A percentile compares a stretch with the other conserved stretches of the same genome.
phyloP scores from a whole-genome alignment of 805 yeast species.

The Metschnikowia baotianmanensis region DNA sequence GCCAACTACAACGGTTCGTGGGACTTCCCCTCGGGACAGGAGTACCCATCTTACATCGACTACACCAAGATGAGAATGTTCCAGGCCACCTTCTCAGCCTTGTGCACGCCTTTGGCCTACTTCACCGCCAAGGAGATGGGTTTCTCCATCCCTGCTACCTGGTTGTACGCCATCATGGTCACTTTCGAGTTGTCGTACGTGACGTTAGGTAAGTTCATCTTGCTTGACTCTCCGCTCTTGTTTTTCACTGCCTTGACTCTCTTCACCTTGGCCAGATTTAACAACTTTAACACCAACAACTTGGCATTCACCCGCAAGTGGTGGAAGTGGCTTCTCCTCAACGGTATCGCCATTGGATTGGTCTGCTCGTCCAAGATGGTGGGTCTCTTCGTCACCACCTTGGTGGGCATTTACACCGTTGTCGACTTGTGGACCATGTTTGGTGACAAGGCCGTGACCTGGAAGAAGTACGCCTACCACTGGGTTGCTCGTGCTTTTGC shows the following conservation, averaged over 20 bases:
- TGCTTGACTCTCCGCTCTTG: constrained; percentile 86
- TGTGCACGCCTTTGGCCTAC: constrained; percentile 85
- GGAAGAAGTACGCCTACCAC: constrained; percentile 51
- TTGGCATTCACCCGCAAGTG: constrained; percentile 66
- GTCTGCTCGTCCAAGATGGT: constrained; percentile 95
- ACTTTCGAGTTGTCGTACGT: constrained; percentile 79
- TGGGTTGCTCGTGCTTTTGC: constrained; percentile 66
- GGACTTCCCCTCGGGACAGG: constrained; percentile 80
- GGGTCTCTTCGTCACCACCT: constrained; percentile 83
- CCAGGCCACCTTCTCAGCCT: constrained; percentile 79
- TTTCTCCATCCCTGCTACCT: constrained; percentile 64
- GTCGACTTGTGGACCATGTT: constrained; percentile 83
- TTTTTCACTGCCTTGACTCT: constrained; percentile 87
- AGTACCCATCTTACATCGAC: constrained; percentile 74
- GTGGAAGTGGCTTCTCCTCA: constrained; percentile 89
- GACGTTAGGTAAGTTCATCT: constrained; percentile 82
- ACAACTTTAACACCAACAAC: constrained; percentile 49
- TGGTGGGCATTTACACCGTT: constrained; percentile 87
- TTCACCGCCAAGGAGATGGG: constrained; percentile 76
- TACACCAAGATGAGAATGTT: constrained; percentile 84
- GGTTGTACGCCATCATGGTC: constrained; percentile 80
- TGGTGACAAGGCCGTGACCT: constrained; percentile 60
- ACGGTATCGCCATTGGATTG: constrained; percentile 87
- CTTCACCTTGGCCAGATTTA: constrained; percentile 68
- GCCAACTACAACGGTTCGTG: constrained; percentile 88